A percentile compares a stretch with the other conserved stretches of the same genome.
phyloP scores from a whole-genome alignment of 1,284 basidiomycete genomes.

The Trametes hirsuta region DNA sequence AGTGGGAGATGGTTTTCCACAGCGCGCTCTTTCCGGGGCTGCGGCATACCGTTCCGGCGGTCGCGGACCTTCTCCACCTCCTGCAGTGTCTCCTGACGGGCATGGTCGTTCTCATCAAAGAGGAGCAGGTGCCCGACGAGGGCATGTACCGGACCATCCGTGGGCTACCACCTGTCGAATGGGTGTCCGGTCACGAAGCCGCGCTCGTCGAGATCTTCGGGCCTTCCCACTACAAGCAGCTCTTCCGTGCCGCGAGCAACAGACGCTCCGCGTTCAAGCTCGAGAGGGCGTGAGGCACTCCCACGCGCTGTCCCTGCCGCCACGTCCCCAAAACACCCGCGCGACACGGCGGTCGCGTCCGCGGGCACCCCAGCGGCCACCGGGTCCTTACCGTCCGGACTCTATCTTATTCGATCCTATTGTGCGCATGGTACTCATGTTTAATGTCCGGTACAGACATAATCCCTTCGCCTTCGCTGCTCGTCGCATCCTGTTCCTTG shows the following conservation, averaged over 20 bases:
- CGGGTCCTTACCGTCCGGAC: slow-evolving; percentile 17
- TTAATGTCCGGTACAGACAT: slow-evolving; percentile 28
- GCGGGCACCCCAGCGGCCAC: slow-evolving; percentile 23
- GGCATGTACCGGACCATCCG: slow-evolving; percentile 73
- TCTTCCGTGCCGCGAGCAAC: slow-evolving; percentile 73
- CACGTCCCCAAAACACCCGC: slow-evolving; percentile 21
- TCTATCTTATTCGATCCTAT: slow-evolving; percentile 32
- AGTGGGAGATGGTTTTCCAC: slow-evolving; percentile 89
- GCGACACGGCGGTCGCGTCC: slow-evolving; percentile 18
- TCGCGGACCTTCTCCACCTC: slow-evolving; percentile 76
- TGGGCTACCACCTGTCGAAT: slow-evolving; percentile 72
- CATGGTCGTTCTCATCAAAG: slow-evolving; percentile 73
- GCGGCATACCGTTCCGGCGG: slow-evolving; percentile 73
- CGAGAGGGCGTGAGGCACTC: slow-evolving; percentile 41
- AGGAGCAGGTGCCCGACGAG: slow-evolving; percentile 64
- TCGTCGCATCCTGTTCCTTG: slow-evolving; percentile 18
- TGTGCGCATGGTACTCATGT: slow-evolving; percentile 28
- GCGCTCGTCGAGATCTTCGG: slow-evolving; percentile 73
- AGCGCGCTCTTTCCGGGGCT: slow-evolving; percentile 79
- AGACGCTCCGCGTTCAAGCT: slow-evolving; percentile 73
- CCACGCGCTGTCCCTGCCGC: slow-evolving; percentile 19
- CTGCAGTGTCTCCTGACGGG: slow-evolving; percentile 82
- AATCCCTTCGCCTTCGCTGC: slow-evolving; percentile 22
- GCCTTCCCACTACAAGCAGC: slow-evolving; percentile 65
- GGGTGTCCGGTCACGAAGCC: slow-evolving; percentile 70